Evolutionary conservation across 2,329 filamentous ascomycete genomes (phyloP), one percentile per base, ranked within the genome.

Genomic region (Aspergillus japonicus): DNA sequence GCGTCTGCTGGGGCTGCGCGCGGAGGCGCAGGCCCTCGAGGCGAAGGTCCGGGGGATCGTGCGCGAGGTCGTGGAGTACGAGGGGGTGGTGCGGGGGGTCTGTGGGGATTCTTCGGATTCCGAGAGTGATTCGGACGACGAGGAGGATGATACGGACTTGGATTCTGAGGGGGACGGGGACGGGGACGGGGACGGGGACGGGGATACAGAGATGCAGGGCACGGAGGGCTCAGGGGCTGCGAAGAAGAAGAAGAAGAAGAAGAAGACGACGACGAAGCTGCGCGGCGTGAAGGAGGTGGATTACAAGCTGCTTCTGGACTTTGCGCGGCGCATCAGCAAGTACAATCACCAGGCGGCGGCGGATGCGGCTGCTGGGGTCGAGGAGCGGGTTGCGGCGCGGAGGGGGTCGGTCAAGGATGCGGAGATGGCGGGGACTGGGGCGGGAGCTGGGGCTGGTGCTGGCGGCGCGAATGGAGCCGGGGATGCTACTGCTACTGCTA

Each of bases 271-370:
- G 16, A 4, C 5, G 39, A 19, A 44, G 16, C 39, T 64, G 2
- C 66, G 62, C n/a, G 67, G 33, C n/a, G 68, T 61, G 14, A 72
- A 72, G 21, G 75, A 78, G 50, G 72, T 81, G 8, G 78, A 80
- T 47, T 81, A 80, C 61, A 71, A 71, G 39, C 64, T 79, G 2
- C 70, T 81, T 0, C 68, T 81, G 14, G 73, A 78, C 31, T 81
- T 81, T 54, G 78, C 79, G 4, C 73, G 78, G 5, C 69, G 78
- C 21, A 80, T 81, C 50, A 80, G 78, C 69, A 79, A 78, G 65
- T 80, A 80, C 60, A 80, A 81, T 56, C 72, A 75, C 19, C 70
- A 77, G 57, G 79, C 78, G 0, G 77, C 77, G 29, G 72, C 75
- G 11, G 78, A 80, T 65, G 78, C 77, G 11, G 73, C 74, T 19